Percentiles rank a stretch among this genome's conserved stretches.
Evolutionary conservation across 2,329 filamentous ascomycete genomes (phyloP).

Genomic region (Arachnomyces sp.): DNA sequence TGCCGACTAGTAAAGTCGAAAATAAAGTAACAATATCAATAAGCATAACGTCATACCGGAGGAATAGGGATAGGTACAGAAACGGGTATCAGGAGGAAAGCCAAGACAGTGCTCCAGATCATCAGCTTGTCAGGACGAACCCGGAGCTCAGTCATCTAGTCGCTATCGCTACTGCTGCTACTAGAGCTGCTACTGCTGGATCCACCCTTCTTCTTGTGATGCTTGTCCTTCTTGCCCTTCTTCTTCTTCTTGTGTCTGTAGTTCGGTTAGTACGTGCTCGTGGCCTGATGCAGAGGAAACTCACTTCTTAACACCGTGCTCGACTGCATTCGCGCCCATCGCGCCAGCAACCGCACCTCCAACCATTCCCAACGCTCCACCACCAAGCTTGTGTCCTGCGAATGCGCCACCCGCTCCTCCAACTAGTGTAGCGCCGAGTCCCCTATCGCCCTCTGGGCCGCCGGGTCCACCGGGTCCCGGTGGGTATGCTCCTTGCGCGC

Average conservation of each 20-base stretch:
- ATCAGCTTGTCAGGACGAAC: not conserved
- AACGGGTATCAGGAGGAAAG: not conserved
- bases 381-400: conserved; percentile 28
- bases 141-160: conserved; percentile 6
- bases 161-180: conserved; percentile 13
- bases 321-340: conserved; percentile 23
- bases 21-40: not conserved
- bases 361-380: conserved; percentile 23
- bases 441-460: conserved; percentile 25
- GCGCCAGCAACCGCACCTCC: conserved; percentile 28
- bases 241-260: conserved; percentile 20
- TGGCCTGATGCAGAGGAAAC: conserved; percentile 4
- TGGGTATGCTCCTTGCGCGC: conserved; percentile 3
- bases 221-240: conserved; percentile 15
- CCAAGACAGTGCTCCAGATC: not conserved
- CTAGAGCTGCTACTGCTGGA: conserved; percentile 16
- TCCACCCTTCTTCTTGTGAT: conserved; percentile 9
- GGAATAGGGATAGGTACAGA: not conserved
- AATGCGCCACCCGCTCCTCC: conserved; percentile 31
- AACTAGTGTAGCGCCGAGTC: conserved; percentile 28
- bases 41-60: too few species aligned
- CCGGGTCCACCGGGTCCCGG: conserved; percentile 1
- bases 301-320: conserved; percentile 20
- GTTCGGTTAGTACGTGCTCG: conserved; percentile 16
- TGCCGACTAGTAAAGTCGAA: too few species aligned